A percentile compares a stretch with the other conserved stretches of the same genome.
phyloP scores from a whole-genome alignment of 768 basidiomycete genomes.

The Lyophyllum decastes region DNA sequence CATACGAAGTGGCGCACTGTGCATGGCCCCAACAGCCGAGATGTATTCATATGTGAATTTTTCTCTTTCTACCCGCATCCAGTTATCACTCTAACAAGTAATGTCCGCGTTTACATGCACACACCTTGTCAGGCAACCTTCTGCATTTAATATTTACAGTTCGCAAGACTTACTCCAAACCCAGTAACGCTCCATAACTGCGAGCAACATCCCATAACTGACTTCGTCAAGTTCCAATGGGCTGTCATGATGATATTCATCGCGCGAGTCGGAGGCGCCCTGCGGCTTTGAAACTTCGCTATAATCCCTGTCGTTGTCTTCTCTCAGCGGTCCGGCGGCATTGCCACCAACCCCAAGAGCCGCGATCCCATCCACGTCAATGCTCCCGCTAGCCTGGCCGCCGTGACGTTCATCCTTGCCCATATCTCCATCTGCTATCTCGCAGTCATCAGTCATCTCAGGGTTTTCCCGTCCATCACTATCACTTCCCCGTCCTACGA shows the following conservation, averaged over 20 bases:
- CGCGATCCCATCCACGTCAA: conserved; percentile 8
- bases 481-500: background rate
- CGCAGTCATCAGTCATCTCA: background rate
- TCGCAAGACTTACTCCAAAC: conserved; percentile 21
- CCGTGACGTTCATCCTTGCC: conserved; percentile 3
- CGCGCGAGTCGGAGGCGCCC: background rate
- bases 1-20: conserved; percentile 15
- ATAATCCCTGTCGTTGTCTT: conserved; percentile 9
- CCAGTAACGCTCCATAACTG: conserved; percentile 38
- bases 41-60: background rate
- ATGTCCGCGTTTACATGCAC: background rate
- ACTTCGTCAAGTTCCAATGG: conserved; percentile 34
- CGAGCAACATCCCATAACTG: conserved; percentile 39
- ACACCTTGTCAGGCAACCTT: too few species aligned
- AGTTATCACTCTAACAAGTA: background rate
- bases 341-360: conserved; percentile 6
- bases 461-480: background rate
- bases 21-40: background rate
- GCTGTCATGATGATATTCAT: conserved; percentile 11
- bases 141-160: too few species aligned
- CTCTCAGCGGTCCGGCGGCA: conserved; percentile 14
- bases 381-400: background rate
- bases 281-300: conserved; percentile 4
- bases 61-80: background rate
- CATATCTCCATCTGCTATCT: background rate